A percentile compares a stretch with the other conserved stretches of the same genome.
Evolutionary conservation across 2,329 filamentous ascomycete species (phyloP).

Genomic region (Aschersonia sp.): DNA sequence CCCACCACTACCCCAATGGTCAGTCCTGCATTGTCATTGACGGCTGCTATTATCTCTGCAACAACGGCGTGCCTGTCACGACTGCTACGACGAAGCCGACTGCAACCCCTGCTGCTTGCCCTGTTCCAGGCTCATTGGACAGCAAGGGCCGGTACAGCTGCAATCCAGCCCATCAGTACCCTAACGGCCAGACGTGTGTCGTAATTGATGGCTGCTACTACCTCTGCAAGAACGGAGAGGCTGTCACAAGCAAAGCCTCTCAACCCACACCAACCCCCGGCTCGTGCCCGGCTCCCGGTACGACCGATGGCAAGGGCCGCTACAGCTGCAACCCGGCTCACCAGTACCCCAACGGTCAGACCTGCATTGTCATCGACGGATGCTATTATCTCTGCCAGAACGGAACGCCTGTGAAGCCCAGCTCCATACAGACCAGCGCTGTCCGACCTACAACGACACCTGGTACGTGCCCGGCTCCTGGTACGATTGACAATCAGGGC

Average conservation of each 20-base stretch:
- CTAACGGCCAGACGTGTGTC: neutral
- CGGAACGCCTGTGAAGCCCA: conserved; percentile 1
- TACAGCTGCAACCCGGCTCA: neutral
- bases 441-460: neutral
- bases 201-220: neutral
- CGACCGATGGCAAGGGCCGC: neutral
- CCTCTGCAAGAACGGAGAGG: neutral
- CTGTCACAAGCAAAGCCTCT: neutral
- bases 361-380: conserved; percentile 6
- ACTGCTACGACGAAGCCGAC: neutral
- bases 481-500: neutral
- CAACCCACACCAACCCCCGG: neutral
- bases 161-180: neutral
- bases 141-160: neutral
- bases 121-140: neutral
- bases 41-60: neutral
- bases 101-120: neutral
- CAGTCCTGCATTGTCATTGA: neutral
- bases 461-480: neutral
- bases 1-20: no score
- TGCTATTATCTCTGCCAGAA: conserved; percentile 5
- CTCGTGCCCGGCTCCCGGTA: neutral
- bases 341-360: conserved; percentile 5
- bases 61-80: neutral
- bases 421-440: neutral